Conservation (phyloP, 441 rosid species). For the Erodium moschatum region DNA sequence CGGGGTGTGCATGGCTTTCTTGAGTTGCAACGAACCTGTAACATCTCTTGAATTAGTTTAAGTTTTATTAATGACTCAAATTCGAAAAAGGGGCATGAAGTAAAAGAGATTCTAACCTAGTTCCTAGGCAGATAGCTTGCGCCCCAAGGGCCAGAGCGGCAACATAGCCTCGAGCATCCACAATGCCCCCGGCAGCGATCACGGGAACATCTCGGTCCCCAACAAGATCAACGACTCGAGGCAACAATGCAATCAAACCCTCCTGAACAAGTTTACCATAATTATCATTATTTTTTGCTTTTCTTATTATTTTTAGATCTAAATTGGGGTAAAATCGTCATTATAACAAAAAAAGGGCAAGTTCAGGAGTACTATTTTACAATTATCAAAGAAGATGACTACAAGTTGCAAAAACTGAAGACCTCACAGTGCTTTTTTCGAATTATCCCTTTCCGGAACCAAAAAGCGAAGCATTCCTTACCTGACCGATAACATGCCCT, state of each 20-base stretch:
- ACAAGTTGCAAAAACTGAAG: too few species aligned
- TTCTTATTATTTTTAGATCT: too few species aligned
- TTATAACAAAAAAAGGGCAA: too few species aligned
- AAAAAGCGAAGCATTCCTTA: conserved; percentile 17
- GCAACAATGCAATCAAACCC: conserved; percentile 53
- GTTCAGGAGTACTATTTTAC: too few species aligned
- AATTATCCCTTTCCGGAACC: not conserved
- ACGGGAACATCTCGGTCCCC: conserved; percentile 55
- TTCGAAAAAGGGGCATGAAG: not conserved
- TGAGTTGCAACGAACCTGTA: conserved; percentile 66
- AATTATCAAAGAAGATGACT: too few species aligned
- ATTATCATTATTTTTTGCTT: too few species aligned
- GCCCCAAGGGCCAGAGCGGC: conserved; percentile 89
- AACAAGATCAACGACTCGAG: conserved; percentile 61
- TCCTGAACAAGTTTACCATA: too few species aligned
- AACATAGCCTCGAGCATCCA: conserved; percentile 71
- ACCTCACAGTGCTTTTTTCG: too few species aligned
- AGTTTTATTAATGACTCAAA: not conserved
- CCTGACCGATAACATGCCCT: conserved; percentile 82
- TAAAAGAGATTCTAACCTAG: conserved; percentile 39
- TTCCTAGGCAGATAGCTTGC: conserved; percentile 71
- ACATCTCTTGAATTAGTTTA: too few species aligned
- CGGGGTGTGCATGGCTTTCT: conserved; percentile 77
- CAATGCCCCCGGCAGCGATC: conserved; percentile 76
- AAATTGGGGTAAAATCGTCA: too few species aligned